Percentiles rank a stretch among this genome's conserved stretches.
Conservation (phyloP, 116 monocot genomes). For the Thalassia testudinum region DNA sequence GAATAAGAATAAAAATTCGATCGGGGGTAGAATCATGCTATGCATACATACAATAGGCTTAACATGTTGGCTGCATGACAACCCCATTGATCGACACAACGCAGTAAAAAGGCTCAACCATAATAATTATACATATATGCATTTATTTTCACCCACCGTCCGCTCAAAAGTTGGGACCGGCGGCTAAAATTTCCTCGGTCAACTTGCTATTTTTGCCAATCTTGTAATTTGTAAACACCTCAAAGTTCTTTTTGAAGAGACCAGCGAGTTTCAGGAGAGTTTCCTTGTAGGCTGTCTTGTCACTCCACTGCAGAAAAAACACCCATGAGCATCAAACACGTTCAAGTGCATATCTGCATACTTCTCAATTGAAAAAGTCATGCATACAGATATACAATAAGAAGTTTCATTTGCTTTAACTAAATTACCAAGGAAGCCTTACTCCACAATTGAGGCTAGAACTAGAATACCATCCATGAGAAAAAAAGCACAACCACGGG, state of each 20-base stretch:
- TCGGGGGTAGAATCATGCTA: too few relatives aligned
- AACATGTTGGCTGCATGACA: too few relatives aligned
- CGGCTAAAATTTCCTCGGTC: slow-evolving; percentile 67
- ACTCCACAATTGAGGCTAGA: too few relatives aligned
- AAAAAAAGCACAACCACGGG: neutral
- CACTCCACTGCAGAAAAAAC: slow-evolving; percentile 39
- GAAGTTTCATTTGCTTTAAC: neutral
- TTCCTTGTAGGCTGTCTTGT: slow-evolving; percentile 50
- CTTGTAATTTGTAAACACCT: slow-evolving; percentile 61
- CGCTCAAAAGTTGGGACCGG: slow-evolving; percentile 47
- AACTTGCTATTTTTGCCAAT: slow-evolving; percentile 60
- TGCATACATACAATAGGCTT: too few relatives aligned
- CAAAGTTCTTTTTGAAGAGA: slow-evolving; percentile 82
- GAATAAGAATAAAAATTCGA: too few relatives aligned
- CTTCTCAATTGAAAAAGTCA: neutral
- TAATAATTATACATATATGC: too few relatives aligned
- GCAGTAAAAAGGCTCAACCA: neutral
- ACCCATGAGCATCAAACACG: neutral
- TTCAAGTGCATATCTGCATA: neutral
- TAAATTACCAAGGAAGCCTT: too few relatives aligned
- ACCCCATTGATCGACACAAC: too few relatives aligned
- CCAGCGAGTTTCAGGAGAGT: slow-evolving; percentile 73
- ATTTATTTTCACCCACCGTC: too few relatives aligned
- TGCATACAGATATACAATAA: neutral
- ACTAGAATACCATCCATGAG: neutral